Evolutionary conservation across 495 filamentous ascomycete genomes (phyloP).

Genomic region (Penicillium crystallinum): DNA sequence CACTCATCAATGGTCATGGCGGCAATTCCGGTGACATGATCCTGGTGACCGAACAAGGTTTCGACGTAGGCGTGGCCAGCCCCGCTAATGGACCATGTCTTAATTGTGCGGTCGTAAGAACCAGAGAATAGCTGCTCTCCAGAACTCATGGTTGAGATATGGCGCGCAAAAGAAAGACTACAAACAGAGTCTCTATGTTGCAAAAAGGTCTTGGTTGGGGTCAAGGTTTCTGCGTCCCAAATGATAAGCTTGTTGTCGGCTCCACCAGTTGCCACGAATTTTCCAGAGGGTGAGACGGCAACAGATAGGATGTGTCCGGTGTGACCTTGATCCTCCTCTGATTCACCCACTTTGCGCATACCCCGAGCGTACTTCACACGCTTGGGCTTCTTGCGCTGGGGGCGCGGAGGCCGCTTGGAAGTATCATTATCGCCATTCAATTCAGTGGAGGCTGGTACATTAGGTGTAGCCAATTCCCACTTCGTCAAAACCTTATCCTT

Average conservation of each 20-base stretch:
- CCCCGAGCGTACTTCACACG: slow-evolving; percentile 62
- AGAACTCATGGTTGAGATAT: slow-evolving; percentile 54
- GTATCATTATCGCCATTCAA: slow-evolving; percentile 49
- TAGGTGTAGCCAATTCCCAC: slow-evolving; percentile 64
- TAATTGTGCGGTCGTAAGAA: slow-evolving; percentile 83
- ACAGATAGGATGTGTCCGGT: slow-evolving; percentile 70
- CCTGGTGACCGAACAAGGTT: slow-evolving; percentile 93
- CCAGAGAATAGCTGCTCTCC: slow-evolving; percentile 84
- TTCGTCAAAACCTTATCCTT: slow-evolving; percentile 83
- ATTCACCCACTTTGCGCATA: slow-evolving; percentile 55
- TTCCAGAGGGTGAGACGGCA: slow-evolving; percentile 81
- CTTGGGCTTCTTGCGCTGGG: slow-evolving; percentile 65
- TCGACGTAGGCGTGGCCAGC: slow-evolving; percentile 74
- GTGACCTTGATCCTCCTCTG: slow-evolving; percentile 67
- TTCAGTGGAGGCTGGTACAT: slow-evolving; percentile 19
- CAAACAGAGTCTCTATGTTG: slow-evolving; percentile 88
- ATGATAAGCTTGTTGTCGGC: slow-evolving; percentile 75
- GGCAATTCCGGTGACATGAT: slow-evolving; percentile 75
- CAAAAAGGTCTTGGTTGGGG: slow-evolving; percentile 74
- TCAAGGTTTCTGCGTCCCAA: slow-evolving; percentile 75
- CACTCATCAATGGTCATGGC: slow-evolving; percentile 83
- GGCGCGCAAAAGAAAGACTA: slow-evolving; percentile 74
- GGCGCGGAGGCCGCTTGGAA: slow-evolving; percentile 58
- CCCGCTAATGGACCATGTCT: slow-evolving; percentile 69
- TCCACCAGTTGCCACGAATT: slow-evolving; percentile 86